These are phyloP conservation scores for Saccharomyces hybrid DNA, from an alignment of 1,139 yeast species.

Conservation along the genomic window DNA sequence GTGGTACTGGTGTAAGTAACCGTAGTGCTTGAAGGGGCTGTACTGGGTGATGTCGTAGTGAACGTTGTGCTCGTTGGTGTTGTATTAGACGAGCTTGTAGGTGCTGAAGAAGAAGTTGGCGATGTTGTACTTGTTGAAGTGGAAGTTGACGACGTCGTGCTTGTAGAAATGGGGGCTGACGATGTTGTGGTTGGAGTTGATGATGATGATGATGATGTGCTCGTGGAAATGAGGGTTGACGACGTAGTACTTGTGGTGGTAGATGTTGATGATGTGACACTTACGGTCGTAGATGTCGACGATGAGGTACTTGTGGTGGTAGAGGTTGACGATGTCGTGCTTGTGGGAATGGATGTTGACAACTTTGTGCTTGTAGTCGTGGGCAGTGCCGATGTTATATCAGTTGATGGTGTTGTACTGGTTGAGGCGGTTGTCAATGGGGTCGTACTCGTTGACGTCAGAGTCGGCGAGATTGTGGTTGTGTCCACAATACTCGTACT, in stretches of 20 bases:
- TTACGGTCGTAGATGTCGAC: not conserved
- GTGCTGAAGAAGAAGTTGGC: conserved; percentile 3
- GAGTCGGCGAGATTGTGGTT: conserved; percentile 3
- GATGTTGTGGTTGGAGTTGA: conserved; percentile 5
- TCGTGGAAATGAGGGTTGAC: not conserved
- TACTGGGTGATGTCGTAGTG: not conserved
- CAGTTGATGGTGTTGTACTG: not conserved
- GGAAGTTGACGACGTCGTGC: conserved; percentile 5
- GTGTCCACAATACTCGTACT: conserved; percentile 3
- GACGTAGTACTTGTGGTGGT: not conserved
- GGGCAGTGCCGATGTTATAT: not conserved
- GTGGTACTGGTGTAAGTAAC: conserved; percentile 1
- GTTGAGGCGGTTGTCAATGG: not conserved
- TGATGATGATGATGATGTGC: not conserved
- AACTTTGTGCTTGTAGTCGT: conserved; percentile 5
- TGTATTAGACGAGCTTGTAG: conserved; percentile 5
- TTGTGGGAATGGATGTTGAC: not conserved
- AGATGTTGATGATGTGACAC: not conserved
- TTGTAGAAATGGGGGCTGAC: not conserved
- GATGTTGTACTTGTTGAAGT: conserved; percentile 2
- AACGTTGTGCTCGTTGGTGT: conserved; percentile 2
- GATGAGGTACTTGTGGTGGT: not conserved
- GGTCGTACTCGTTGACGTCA: not conserved
- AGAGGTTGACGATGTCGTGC: not conserved
- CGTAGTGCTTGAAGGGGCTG: not conserved